Evolutionary conservation across 495 filamentous ascomycete genomes (phyloP).

Genomic region (Penicillium odoratum): DNA sequence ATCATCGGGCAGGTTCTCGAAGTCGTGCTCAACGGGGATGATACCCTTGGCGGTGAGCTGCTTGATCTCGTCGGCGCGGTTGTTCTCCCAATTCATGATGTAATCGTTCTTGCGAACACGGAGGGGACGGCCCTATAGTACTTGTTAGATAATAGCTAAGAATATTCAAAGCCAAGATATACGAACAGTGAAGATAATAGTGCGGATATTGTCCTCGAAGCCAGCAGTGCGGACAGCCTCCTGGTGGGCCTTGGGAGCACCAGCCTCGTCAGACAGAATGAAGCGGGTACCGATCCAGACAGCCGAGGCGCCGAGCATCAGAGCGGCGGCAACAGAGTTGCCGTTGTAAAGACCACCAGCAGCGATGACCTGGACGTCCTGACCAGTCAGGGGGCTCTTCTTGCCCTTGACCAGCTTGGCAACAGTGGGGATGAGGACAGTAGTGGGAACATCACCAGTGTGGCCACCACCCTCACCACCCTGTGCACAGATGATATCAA

Average conservation of each 20-base stretch:
- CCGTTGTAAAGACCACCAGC: constrained; percentile 96
- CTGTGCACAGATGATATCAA: constrained; percentile 90
- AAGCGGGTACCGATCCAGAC: constrained; percentile 98
- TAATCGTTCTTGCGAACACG: constrained; percentile 91
- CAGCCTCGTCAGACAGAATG: constrained; percentile 89
- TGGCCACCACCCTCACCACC: constrained; percentile 91
- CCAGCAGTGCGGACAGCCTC: constrained; percentile 90
- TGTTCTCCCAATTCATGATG: constrained; percentile 94
- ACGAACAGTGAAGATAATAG: constrained; percentile 90
- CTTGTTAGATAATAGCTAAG: constrained; percentile 21
- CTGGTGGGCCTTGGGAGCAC: constrained; percentile 91
- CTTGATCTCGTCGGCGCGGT: constrained; percentile 86
- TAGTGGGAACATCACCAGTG: constrained; percentile 87
- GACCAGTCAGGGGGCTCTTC: constrained; percentile 83
- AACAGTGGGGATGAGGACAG: constrained; percentile 86
- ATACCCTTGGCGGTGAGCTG: constrained; percentile 82
- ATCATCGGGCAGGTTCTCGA: constrained; percentile 78
- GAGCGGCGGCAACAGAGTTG: constrained; percentile 79
- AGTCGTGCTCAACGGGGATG: constrained; percentile 91
- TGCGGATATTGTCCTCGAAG: constrained; percentile 93
- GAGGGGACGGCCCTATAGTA: constrained; percentile 72
- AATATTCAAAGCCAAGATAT: not conserved
- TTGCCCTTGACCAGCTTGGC: constrained; percentile 76
- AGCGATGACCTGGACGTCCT: constrained; percentile 85
- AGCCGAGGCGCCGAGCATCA: constrained; percentile 88